Evolutionary conservation across 2,329 filamentous ascomycete species (phyloP).

Genomic region (Neofusicoccum laricinum): DNA sequence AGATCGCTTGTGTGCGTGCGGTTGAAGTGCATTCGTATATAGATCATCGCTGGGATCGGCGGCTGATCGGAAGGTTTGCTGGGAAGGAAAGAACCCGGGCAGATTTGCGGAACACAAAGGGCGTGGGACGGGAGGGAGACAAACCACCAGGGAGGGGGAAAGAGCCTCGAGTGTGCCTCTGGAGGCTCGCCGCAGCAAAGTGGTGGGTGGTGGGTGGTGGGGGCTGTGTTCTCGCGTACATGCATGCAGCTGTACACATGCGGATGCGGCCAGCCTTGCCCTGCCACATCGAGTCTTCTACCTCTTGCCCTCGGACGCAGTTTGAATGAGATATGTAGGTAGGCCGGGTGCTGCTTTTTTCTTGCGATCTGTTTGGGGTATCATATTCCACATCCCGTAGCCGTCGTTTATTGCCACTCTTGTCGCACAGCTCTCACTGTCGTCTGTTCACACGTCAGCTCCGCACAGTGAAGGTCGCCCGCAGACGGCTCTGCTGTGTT

Average conservation of each 20-base stretch:
- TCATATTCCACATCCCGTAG: no score
- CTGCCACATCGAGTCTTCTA: not conserved
- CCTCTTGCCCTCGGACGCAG: not conserved
- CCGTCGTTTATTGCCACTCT: no score
- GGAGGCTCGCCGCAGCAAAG: not conserved
- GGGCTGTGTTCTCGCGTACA: not conserved
- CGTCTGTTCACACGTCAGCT: no score
- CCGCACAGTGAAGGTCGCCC: no score
- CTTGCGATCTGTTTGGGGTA: no score
- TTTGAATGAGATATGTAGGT: no score
- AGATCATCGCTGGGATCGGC: no score
- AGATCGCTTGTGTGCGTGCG: not conserved
- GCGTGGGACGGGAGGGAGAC: not conserved
- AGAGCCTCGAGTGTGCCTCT: not conserved
- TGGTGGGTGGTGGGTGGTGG: not conserved
- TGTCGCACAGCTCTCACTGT: no score
- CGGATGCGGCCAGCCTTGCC: not conserved
- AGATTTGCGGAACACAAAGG: no score
- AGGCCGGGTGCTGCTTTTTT: no score
- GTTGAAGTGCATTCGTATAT: not conserved
- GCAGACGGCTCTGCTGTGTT: not conserved
- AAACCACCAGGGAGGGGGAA: not conserved
- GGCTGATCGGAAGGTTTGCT: not conserved
- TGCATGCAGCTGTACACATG: not conserved
- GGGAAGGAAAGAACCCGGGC: no score